These are phyloP conservation scores for Phytomonas francai DNA, from an alignment of 208 protist species.

Conservation along the genomic window DNA sequence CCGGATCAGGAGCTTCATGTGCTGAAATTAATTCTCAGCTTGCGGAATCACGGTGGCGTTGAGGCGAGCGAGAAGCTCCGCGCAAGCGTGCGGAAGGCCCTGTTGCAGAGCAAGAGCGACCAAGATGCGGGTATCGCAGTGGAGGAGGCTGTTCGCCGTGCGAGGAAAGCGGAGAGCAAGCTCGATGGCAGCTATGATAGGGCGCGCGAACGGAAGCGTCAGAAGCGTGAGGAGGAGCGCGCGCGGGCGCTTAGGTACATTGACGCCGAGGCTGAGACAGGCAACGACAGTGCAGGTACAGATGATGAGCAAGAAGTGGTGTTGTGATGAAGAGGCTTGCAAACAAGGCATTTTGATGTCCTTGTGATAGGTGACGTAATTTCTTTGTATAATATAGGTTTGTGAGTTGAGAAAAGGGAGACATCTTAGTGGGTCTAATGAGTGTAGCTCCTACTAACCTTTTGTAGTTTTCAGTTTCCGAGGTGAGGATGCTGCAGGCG, in stretches of 20 bases:
- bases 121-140: conserved; percentile 30
- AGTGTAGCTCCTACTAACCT: background rate
- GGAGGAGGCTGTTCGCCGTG: conserved; percentile 42
- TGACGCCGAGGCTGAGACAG: conserved; percentile 57
- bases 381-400: background rate
- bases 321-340: background rate
- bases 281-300: conserved; percentile 40
- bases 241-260: conserved; percentile 35
- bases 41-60: conserved; percentile 40
- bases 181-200: conserved; percentile 62
- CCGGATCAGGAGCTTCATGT: conserved; percentile 56
- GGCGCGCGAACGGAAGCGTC: conserved; percentile 36
- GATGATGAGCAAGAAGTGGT: conserved; percentile 22
- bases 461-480: background rate
- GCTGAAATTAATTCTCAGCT: conserved; percentile 46
- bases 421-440: background rate
- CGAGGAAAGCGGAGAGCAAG: conserved; percentile 32
- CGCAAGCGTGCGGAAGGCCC: conserved; percentile 30
- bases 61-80: conserved; percentile 50
- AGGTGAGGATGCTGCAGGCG: background rate
- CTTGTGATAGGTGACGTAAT: background rate
- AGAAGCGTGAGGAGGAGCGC: conserved; percentile 26
- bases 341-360: background rate
- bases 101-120: conserved; percentile 34
- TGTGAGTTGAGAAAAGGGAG: background rate